phyloP scores from a whole-genome alignment of 768 basidiomycete species.

The Suillus subalutaceus region DNA sequence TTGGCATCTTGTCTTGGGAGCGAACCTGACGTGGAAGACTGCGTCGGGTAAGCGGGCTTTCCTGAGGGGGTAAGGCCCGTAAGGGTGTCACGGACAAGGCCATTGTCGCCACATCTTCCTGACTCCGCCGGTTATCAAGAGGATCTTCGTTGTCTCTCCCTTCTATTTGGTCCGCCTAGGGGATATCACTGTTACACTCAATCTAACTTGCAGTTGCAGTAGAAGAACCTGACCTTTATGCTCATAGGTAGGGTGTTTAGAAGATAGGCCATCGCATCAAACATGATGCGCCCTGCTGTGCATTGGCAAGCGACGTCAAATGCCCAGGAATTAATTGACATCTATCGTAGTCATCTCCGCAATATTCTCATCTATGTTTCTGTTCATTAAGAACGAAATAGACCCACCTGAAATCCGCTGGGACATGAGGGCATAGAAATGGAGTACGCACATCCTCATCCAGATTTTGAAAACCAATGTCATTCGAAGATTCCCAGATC shows the following conservation, averaged over 20 bases:
- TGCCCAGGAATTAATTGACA: background rate
- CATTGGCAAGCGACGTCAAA: background rate
- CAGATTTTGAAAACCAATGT: background rate
- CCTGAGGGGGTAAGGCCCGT: too few relatives aligned
- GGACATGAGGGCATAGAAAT: background rate
- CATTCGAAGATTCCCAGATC: background rate
- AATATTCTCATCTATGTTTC: background rate
- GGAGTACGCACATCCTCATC: background rate
- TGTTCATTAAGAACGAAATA: background rate
- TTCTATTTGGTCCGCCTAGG: background rate
- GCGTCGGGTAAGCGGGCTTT: slow-evolving; percentile 15
- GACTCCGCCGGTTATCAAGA: background rate
- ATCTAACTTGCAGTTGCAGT: background rate
- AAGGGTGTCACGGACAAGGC: background rate
- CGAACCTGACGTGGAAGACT: slow-evolving; percentile 5
- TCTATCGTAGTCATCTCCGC: background rate
- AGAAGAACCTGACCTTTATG: background rate
- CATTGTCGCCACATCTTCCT: background rate
- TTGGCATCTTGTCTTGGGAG: slow-evolving; percentile 11
- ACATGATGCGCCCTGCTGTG: background rate
- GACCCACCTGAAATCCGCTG: background rate
- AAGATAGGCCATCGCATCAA: background rate
- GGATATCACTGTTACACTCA: background rate
- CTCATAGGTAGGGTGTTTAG: background rate
- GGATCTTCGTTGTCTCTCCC: background rate